Evolutionary conservation across 306 rosid species (phyloP), one percentile per base, ranked within the genome.

Genomic region (Hylodesmum podocarpum): DNA sequence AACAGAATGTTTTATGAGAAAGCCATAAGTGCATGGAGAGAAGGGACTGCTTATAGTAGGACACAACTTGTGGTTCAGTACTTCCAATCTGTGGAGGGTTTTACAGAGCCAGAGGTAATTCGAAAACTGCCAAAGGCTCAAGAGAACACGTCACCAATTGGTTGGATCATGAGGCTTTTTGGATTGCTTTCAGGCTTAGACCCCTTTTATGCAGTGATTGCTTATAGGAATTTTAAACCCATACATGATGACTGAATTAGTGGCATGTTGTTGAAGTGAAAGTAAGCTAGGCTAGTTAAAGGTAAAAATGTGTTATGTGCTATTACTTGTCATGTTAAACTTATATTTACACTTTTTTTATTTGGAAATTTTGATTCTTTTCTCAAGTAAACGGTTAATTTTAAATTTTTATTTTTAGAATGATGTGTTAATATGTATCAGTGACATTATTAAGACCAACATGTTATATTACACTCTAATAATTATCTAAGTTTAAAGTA

Each of bases 1-100:
- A 89, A 91, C 75, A 84, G 96, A 77, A 79, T 94, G 92, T 94
- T 94, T 78, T 91, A 91, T 58, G 98, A 88, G 84, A 94, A 91
- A 83, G 98, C 94, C 55, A 80, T 87, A 72, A 82, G 81, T 46
- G 89, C 88, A 34, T 91, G 98, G 98, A 86, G 96, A 64, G 98
- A 91, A 29, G 96, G 88, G 13, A 89, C 68, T 19, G 92, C 75
- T 8, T 91, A 89, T 64, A 88, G 97, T 57, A 84, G 97, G 75
- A 85, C 85, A 11, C 91, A 80, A 59, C 78, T 91, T 70, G 98
- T 91, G 40, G 88, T 91, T 76, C 97, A 91, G 69, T 94, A 94
- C 81, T 91, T 89, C 54, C 97, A 91, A 79, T 83, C 90, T 5
- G 87, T 91, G 21, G 92, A 89, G 77, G 97, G 97, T 22, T 94